A percentile compares a stretch with the other conserved stretches of the same genome.
Conservation (phyloP, 805 yeast genomes). For the Kluyveromyces aestuarii region DNA sequence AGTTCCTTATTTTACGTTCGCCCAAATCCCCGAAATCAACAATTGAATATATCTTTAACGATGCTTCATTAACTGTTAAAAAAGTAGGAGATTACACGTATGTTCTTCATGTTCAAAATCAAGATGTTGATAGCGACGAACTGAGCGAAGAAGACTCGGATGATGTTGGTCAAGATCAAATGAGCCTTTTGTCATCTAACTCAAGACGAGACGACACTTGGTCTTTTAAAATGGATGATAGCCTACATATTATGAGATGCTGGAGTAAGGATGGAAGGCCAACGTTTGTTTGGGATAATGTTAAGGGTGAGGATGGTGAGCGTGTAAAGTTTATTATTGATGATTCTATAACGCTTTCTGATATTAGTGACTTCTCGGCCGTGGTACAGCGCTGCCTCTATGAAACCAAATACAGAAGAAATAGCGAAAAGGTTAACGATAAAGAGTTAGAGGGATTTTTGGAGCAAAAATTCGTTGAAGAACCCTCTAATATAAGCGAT, state of each 20-base stretch:
- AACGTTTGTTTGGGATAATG: constrained; percentile 71
- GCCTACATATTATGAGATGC: constrained; percentile 45
- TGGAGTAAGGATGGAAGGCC: constrained; percentile 44
- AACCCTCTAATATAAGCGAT: constrained; percentile 14
- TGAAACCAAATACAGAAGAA: constrained; percentile 59
- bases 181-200: constrained; percentile 25
- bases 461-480: constrained; percentile 8
- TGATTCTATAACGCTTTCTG: constrained; percentile 39
- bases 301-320: constrained; percentile 82
- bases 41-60: constrained; percentile 72
- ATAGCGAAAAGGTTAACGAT: constrained; percentile 37
- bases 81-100: constrained; percentile 58
- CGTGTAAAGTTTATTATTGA: constrained; percentile 71
- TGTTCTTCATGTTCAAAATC: constrained; percentile 54
- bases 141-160: constrained; percentile 40
- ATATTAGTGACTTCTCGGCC: constrained; percentile 53
- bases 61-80: constrained; percentile 66
- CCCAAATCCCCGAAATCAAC: constrained; percentile 82
- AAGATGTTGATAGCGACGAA: constrained; percentile 61
- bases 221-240: constrained; percentile 56
- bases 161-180: constrained; percentile 31
- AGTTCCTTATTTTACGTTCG: constrained; percentile 61
- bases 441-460: constrained; percentile 38
- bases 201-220: constrained; percentile 51
- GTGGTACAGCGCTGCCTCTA: constrained; percentile 61